A percentile compares a stretch with the other conserved stretches of the same genome.
Conservation (phyloP, 2,329 filamentous ascomycete genomes). For the Fusarium scirpi region DNA sequence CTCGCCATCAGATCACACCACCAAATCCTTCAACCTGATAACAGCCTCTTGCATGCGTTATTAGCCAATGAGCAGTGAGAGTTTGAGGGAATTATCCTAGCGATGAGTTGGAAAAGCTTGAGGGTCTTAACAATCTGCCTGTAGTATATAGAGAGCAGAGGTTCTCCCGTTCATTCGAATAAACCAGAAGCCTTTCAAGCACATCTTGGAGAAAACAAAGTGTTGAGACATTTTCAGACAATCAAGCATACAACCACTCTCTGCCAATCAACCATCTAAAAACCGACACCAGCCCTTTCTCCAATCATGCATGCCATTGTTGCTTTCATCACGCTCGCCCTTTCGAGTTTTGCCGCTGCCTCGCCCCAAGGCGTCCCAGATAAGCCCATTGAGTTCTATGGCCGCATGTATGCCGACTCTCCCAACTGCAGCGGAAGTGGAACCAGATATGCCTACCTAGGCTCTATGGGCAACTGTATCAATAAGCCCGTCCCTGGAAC, state of each 20-base stretch:
- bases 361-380: not conserved
- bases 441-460: not conserved
- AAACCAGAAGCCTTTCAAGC: too few species aligned
- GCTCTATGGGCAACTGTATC: not conserved
- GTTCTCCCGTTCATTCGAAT: too few species aligned
- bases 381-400: not conserved
- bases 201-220: not conserved
- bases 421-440: not conserved
- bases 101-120: too few species aligned
- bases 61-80: not conserved
- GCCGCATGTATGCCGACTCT: not conserved
- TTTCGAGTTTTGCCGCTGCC: not conserved
- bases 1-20: not conserved
- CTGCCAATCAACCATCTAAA: too few species aligned
- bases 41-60: not conserved
- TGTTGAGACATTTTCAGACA: too few species aligned
- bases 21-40: not conserved
- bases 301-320: not conserved
- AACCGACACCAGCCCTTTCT: not conserved
- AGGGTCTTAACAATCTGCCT: too few species aligned
- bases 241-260: not conserved
- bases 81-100: too few species aligned
- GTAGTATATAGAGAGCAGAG: too few species aligned
- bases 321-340: not conserved
- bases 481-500: not conserved